Percentiles rank a stretch among this genome's conserved stretches.
phyloP scores from a whole-genome alignment of 805 yeast species.

The Kodamaea restingae region DNA sequence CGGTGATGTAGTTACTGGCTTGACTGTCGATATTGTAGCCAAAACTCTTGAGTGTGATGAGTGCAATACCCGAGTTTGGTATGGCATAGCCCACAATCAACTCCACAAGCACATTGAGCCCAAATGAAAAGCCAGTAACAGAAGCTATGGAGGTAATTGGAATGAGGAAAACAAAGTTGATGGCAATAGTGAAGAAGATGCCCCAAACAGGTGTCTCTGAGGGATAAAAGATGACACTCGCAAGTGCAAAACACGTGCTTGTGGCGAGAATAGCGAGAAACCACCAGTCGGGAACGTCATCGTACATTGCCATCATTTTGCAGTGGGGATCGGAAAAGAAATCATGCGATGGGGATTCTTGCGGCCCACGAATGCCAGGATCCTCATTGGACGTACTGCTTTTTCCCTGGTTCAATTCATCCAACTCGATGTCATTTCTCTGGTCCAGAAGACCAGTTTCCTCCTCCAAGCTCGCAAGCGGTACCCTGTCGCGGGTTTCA shows the following conservation, averaged over 20 bases:
- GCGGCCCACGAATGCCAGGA: too few species aligned
- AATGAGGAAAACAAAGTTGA: constrained; percentile 51
- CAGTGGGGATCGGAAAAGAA: constrained; percentile 49
- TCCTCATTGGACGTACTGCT: too few species aligned
- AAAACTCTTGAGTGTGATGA: constrained; percentile 45
- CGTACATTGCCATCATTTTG: constrained; percentile 53
- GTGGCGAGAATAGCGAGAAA: constrained; percentile 43
- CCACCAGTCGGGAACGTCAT: constrained; percentile 78
- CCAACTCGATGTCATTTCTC: too few species aligned
- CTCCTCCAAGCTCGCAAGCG: neutral
- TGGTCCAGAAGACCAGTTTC: too few species aligned
- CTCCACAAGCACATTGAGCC: constrained; percentile 60
- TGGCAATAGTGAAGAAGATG: constrained; percentile 51
- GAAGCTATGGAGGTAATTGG: constrained; percentile 63
- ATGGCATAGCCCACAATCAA: constrained; percentile 61
- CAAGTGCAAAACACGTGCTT: constrained; percentile 42
- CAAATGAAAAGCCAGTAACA: constrained; percentile 56
- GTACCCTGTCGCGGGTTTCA: constrained; percentile 1
- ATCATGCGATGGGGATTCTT: too few species aligned
- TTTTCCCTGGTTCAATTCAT: too few species aligned
- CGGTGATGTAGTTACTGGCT: constrained; percentile 50
- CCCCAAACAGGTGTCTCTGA: constrained; percentile 64
- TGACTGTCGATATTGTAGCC: constrained; percentile 59
- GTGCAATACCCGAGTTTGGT: constrained; percentile 58
- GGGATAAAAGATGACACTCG: constrained; percentile 44